Evolutionary conservation across 768 basidiomycete species (phyloP).

Genomic region (Suillus subaureus): DNA sequence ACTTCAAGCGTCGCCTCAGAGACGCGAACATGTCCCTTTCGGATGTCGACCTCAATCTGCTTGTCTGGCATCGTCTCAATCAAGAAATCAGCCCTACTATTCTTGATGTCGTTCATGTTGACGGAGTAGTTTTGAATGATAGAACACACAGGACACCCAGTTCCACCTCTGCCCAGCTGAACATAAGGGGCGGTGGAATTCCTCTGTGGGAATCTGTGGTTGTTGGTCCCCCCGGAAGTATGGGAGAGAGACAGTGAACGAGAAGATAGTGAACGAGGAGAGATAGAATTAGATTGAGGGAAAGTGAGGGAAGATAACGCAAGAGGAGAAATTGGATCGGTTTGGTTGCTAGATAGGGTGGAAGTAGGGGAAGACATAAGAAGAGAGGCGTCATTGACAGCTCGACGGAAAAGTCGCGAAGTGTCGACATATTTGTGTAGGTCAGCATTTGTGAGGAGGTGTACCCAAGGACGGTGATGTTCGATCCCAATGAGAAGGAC

Average conservation of each 20-base stretch:
- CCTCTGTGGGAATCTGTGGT: not conserved
- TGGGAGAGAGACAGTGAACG: not conserved
- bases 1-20: not conserved
- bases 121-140: not conserved
- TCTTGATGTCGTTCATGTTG: not conserved
- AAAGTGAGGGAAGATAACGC: not conserved
- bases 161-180: not conserved
- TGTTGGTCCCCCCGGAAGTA: not conserved
- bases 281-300: not conserved
- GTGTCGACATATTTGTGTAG: not conserved
- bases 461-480: not conserved
- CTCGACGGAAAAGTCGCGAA: no score
- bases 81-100: not conserved
- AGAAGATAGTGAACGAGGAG: not conserved
- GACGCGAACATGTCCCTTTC: not conserved
- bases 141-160: constrained; percentile 8
- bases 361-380: not conserved
- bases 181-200: not conserved
- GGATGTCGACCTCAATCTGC: not conserved
- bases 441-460: not conserved
- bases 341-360: not conserved
- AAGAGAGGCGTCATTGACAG: no score
- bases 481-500: constrained; percentile 4
- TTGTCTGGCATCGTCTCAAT: not conserved
- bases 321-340: no score